phyloP scores from a whole-genome alignment of 1,284 basidiomycete species.

The Ceratobasidium sp. region DNA sequence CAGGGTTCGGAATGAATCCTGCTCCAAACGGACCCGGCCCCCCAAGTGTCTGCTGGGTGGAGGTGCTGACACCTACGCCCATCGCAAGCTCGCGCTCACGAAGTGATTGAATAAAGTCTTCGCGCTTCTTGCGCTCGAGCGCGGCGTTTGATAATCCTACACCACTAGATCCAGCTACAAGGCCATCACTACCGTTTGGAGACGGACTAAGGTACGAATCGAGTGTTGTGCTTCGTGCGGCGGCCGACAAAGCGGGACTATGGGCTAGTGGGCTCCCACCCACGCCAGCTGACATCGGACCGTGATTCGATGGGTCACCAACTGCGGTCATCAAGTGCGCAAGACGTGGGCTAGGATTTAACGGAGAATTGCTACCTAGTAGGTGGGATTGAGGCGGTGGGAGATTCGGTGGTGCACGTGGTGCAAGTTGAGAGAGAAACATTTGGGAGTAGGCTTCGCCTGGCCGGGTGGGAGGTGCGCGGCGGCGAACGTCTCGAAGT shows the following conservation, averaged over 20 bases:
- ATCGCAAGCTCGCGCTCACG: constrained; percentile 29
- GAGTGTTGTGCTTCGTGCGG: constrained; percentile 15
- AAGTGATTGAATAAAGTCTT: constrained; percentile 30
- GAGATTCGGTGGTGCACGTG: constrained; percentile 38
- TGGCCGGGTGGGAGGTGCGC: constrained; percentile 43
- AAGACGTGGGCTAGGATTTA: constrained; percentile 21
- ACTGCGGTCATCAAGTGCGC: constrained; percentile 15
- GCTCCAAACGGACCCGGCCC: not conserved
- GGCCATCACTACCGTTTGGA: not conserved
- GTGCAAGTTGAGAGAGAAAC: constrained; percentile 36
- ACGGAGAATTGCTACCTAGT: constrained; percentile 7
- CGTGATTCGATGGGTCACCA: constrained; percentile 15
- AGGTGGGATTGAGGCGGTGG: constrained; percentile 30
- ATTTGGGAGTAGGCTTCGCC: constrained; percentile 14
- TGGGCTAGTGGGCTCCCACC: constrained; percentile 1
- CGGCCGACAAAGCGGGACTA: not conserved
- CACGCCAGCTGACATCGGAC: constrained; percentile 16
- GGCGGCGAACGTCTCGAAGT: constrained; percentile 48
- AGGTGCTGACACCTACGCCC: constrained; percentile 5
- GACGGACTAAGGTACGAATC: constrained; percentile 9
- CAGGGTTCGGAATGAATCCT: constrained; percentile 16
- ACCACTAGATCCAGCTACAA: not conserved
- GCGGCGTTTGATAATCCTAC: constrained; percentile 5
- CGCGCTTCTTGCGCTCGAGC: constrained; percentile 29
- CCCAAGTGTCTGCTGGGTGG: not conserved